Percentiles rank a stretch among this genome's conserved stretches.
phyloP scores from a whole-genome alignment of 306 rosid genomes.

The Fagus crenata region DNA sequence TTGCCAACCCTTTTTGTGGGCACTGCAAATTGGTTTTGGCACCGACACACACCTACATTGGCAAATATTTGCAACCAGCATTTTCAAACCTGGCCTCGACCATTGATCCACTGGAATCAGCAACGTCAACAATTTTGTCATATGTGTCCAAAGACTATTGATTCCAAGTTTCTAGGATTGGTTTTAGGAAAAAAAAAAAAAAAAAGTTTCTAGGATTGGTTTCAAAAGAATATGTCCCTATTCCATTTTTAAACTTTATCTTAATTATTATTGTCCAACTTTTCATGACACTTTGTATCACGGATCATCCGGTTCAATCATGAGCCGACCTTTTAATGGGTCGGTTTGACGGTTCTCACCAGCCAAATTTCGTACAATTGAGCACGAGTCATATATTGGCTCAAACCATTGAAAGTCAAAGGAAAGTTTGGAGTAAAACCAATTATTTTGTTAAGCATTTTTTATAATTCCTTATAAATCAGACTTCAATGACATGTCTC shows the following conservation, averaged over 20 bases:
- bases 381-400: constrained; percentile 1
- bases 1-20: neutral
- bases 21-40: neutral
- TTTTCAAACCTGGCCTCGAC: constrained; percentile 1
- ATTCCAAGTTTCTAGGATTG: constrained; percentile 1
- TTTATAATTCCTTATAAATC: neutral
- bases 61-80: neutral
- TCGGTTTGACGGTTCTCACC: constrained; percentile 20
- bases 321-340: constrained; percentile 26
- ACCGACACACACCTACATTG: neutral
- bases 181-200: too few species aligned
- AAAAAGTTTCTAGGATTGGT: neutral
- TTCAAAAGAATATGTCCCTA: constrained; percentile 5
- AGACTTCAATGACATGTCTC: constrained; percentile 29
- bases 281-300: neutral
- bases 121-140: neutral
- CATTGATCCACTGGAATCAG: neutral
- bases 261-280: neutral
- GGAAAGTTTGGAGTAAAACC: constrained; percentile 11
- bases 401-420: constrained; percentile 8
- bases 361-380: neutral
- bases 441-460: constrained; percentile 2
- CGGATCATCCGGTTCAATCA: neutral
- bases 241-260: neutral
- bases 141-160: neutral